These are phyloP conservation scores for Plasmodium gonderi DNA, from an alignment of 169 alveolate species.

Conservation along the genomic window DNA sequence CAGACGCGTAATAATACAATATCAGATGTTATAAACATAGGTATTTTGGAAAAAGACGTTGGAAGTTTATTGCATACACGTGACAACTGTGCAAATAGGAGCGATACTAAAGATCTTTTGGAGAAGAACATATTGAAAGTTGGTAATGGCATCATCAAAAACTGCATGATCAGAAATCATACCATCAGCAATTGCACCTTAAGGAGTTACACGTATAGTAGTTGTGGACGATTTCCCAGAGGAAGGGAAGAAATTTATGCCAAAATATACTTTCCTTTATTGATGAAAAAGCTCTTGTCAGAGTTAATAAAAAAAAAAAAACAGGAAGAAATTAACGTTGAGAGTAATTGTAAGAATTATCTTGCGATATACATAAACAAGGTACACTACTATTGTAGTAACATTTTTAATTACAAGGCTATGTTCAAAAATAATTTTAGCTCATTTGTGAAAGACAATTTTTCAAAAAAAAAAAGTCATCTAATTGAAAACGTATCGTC, in stretches of 20 bases:
- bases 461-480: not conserved
- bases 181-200: not conserved
- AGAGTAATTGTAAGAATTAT: conserved; percentile 13
- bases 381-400: conserved; percentile 40
- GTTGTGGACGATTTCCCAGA: not conserved
- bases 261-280: conserved; percentile 3
- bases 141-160: not conserved
- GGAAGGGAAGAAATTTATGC: conserved; percentile 5
- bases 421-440: conserved; percentile 14
- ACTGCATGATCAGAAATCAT: not conserved
- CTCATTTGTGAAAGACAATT: conserved; percentile 10
- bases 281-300: conserved; percentile 11
- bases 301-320: conserved; percentile 1
- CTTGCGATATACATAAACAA: conserved; percentile 36
- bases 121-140: not conserved
- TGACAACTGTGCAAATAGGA: too few species aligned
- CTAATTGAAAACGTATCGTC: not conserved
- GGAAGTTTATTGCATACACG: too few species aligned
- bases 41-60: too few species aligned
- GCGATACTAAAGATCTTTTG: too few species aligned
- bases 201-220: not conserved
- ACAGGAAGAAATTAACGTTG: not conserved
- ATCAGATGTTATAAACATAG: too few species aligned
- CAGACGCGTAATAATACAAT: too few species aligned
- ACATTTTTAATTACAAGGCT: conserved; percentile 26